phyloP scores from a whole-genome alignment of 306 rosid species.

The Echinosophora koreensis region DNA sequence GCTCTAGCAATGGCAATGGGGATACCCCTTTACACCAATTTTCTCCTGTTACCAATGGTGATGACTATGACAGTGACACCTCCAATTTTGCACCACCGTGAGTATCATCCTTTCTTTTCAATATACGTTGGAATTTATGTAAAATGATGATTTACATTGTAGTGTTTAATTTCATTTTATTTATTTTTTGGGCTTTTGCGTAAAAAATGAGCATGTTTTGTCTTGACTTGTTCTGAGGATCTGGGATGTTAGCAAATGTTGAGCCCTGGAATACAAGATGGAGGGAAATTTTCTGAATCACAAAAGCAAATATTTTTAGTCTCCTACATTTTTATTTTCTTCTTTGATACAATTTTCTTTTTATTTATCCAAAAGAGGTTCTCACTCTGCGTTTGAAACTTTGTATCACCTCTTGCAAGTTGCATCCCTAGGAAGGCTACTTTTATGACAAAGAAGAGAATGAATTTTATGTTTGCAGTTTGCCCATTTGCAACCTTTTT shows the following conservation, averaged over 20 bases:
- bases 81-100: slow-evolving; percentile 85
- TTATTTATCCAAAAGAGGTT: not conserved
- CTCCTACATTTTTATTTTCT: not conserved
- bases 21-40: slow-evolving; percentile 59
- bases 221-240: not conserved
- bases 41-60: slow-evolving; percentile 60
- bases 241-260: slow-evolving; percentile 24
- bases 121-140: not conserved
- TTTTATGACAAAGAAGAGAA: not conserved
- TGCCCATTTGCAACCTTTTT: not conserved
- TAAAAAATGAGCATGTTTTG: slow-evolving; percentile 15
- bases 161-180: not conserved
- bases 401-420: not conserved
- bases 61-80: slow-evolving; percentile 76
- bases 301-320: not conserved
- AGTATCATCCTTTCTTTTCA: slow-evolving; percentile 48
- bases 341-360: not conserved
- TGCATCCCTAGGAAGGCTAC: slow-evolving; percentile 2
- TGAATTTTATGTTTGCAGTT: slow-evolving; percentile 22
- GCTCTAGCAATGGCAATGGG: slow-evolving; percentile 71
- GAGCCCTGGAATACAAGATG: not conserved
- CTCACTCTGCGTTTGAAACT: not conserved
- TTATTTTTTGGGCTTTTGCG: not conserved
- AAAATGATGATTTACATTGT: not conserved
- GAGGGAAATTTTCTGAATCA: slow-evolving; percentile 4